Evolutionary conservation across 352 stramenopile species (phyloP).

Genomic region (Phytophthora fragariaefolia): DNA sequence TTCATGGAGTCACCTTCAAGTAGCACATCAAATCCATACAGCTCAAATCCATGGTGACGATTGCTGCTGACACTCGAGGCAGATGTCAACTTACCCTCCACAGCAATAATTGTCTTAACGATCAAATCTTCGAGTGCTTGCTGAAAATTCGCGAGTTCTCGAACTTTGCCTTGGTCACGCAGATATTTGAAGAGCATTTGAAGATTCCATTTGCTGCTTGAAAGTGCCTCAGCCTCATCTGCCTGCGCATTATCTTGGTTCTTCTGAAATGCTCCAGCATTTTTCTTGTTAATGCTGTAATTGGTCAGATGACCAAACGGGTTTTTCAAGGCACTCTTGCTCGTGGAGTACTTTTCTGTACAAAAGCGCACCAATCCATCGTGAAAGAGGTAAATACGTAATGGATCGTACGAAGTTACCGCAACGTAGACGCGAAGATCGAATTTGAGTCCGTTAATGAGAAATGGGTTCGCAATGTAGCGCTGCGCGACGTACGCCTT

Average conservation of each 20-base stretch:
- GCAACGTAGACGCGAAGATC: slow-evolving; percentile 92
- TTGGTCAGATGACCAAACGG: slow-evolving; percentile 93
- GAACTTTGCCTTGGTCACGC: slow-evolving; percentile 42
- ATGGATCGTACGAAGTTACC: slow-evolving; percentile 86
- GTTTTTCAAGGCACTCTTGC: slow-evolving; percentile 73
- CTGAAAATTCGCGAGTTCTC: slow-evolving; percentile 46
- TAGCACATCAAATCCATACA: slow-evolving; percentile 92
- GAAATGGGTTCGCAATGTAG: slow-evolving; percentile 81
- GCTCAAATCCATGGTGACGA: slow-evolving; percentile 74
- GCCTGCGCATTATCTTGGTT: slow-evolving; percentile 67
- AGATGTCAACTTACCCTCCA: slow-evolving; percentile 77
- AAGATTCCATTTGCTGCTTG: slow-evolving; percentile 88
- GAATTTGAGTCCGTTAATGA: slow-evolving; percentile 93
- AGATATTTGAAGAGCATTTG: slow-evolving; percentile 65
- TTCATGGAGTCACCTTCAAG: slow-evolving; percentile 75
- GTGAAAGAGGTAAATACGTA: slow-evolving; percentile 87
- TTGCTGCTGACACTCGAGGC: slow-evolving; percentile 21
- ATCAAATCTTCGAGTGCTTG: slow-evolving; percentile 79
- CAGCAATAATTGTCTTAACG: slow-evolving; percentile 90
- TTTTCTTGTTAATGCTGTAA: slow-evolving; percentile 94
- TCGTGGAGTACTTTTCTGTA: slow-evolving; percentile 80
- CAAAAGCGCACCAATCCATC: slow-evolving; percentile 91
- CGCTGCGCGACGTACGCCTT: slow-evolving; percentile 75
- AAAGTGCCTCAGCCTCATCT: slow-evolving; percentile 36
- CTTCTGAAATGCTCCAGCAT: slow-evolving; percentile 69